Percentiles rank a stretch among this genome's conserved stretches.
These are phyloP conservation scores for Glycyrrhiza uralensis DNA, from an alignment of 306 rosid genomes.

Conservation along the genomic window DNA sequence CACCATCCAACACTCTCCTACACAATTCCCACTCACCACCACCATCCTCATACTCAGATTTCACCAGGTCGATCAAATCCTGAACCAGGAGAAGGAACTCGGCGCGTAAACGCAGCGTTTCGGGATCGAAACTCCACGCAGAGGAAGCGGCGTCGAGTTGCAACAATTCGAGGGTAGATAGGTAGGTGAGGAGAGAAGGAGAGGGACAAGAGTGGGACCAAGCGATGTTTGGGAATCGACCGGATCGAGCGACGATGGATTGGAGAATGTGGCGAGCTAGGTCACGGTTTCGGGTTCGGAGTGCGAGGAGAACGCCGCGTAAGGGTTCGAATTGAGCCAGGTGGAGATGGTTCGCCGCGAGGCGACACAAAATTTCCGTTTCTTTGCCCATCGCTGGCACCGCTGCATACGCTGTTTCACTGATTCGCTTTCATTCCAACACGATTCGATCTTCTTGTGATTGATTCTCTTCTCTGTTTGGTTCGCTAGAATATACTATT, in stretches of 20 bases:
- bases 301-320: constrained; percentile 70
- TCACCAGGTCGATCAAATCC: constrained; percentile 62
- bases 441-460: background rate
- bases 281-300: constrained; percentile 64
- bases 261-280: constrained; percentile 77
- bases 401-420: background rate
- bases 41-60: constrained; percentile 29
- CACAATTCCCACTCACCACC: constrained; percentile 36
- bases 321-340: constrained; percentile 89
- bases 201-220: constrained; percentile 82
- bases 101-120: constrained; percentile 68
- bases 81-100: constrained; percentile 76
- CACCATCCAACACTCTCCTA: constrained; percentile 51
- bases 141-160: constrained; percentile 67
- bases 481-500: background rate
- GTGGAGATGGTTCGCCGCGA: constrained; percentile 80
- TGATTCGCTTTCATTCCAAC: constrained; percentile 28
- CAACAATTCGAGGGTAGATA: constrained; percentile 73
- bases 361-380: constrained; percentile 76
- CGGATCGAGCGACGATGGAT: constrained; percentile 74
- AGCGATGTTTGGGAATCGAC: constrained; percentile 60
- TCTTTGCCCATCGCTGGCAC: constrained; percentile 63
- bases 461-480: background rate
- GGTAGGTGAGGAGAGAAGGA: constrained; percentile 68
- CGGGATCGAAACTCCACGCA: constrained; percentile 67